Evolutionary conservation across 352 stramenopile species (phyloP), one percentile per base, ranked within the genome.

Genomic region (Phytophthora quininea): DNA sequence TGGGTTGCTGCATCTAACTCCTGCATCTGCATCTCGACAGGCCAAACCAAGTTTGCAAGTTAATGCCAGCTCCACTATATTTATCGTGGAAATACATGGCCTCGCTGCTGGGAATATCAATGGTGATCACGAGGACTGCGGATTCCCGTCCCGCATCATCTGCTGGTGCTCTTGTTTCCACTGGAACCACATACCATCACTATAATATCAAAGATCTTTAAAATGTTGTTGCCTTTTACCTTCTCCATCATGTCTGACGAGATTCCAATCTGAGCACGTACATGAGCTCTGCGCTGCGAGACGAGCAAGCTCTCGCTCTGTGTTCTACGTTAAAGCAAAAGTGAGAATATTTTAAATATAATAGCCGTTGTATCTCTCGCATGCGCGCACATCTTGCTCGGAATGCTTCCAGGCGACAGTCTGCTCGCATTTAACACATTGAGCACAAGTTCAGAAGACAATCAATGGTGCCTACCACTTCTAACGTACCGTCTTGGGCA

Each of bases 141-240:
- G 24, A 19, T 33, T 50, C 19, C 46, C 19, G n/a, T 69, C 48
- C 10, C 35, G 53, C 33, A 80, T n/a, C 58, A 77, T 75, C 65
- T 71, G 65, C 52, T 75, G 65, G 58, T 80, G 62, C 29, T 80
- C 69, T 15, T 76, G 65, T 29, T 70, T 73, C 73, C 73, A 75
- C 69, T 77, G 15, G 30, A 61, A 11, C 47, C 15, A 56, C 35
- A 15, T 32, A 12, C 5, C 27, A 49, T 35, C 27, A 50, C 46
- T 19, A 40, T 38, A 60, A 48, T 15, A 9, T n/a, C 12, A 40
- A 3, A 24, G 31, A n/a, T n/a, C n/a, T n/a, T n/a, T n/a, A n/a
- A n/a, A n/a, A n/a, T 43, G 42, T 12, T 27, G 12, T 49, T 49
- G 19, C 3, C n/a, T n/a, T n/a, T n/a, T n/a, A 78, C 66, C 66